Percentiles rank a stretch among this genome's conserved stretches.
Conservation (phyloP, 1,139 yeast species). For the Candida tropicalis region DNA sequence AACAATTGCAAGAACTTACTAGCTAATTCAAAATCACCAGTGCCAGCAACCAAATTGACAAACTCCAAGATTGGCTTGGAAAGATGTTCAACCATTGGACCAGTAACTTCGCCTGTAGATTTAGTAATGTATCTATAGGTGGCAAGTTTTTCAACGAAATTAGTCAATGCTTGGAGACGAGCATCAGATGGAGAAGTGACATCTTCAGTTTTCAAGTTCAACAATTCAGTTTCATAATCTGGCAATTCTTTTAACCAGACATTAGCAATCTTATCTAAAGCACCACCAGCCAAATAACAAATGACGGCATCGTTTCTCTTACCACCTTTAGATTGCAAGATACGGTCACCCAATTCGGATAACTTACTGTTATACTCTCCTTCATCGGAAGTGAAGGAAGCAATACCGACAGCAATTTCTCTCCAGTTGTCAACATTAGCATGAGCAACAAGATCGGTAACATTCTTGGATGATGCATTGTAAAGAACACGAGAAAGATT, state of each 20-base stretch:
- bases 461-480: conserved; percentile 59
- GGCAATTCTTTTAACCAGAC: conserved; percentile 85
- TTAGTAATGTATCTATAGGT: conserved; percentile 65
- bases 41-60: conserved; percentile 76
- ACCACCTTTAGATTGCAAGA: conserved; percentile 33
- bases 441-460: conserved; percentile 75
- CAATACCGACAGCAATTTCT: conserved; percentile 71
- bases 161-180: conserved; percentile 77
- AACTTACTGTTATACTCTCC: conserved; percentile 56
- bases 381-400: conserved; percentile 54
- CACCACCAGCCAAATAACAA: conserved; percentile 80
- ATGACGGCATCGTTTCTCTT: conserved; percentile 72
- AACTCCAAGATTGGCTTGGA: conserved; percentile 72
- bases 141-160: conserved; percentile 81
- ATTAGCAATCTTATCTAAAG: conserved; percentile 74
- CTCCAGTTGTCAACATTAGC: conserved; percentile 84
- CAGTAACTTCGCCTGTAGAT: conserved; percentile 41
- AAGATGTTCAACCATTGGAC: conserved; percentile 52
- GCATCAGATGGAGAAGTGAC: conserved; percentile 77
- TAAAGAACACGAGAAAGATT: conserved; percentile 75
- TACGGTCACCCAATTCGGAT: conserved; percentile 71
- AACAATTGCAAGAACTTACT: conserved; percentile 65
- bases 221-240: conserved; percentile 54
- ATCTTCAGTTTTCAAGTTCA: conserved; percentile 38
- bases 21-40: conserved; percentile 85